Evolutionary conservation across 1,139 yeast genomes (phyloP).

Genomic region (Saccharomycopsis hybrid): DNA sequence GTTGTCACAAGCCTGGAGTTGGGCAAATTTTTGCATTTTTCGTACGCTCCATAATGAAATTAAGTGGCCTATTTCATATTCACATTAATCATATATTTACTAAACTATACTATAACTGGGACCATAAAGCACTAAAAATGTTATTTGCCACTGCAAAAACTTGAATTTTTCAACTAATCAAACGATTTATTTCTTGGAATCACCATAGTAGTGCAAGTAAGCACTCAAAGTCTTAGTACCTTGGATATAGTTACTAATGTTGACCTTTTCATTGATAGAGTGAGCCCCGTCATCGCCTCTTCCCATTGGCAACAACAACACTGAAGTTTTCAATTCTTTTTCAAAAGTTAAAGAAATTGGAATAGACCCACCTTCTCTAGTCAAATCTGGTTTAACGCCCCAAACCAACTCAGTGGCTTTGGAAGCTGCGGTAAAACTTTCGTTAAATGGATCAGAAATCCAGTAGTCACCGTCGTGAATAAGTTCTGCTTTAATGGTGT

Average conservation of each 20-base stretch:
- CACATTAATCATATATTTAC: no score
- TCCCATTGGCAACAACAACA: slow-evolving; percentile 90
- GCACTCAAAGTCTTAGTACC: slow-evolving; percentile 95
- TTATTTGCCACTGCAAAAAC: no score
- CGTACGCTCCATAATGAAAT: no score
- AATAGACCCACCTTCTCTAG: slow-evolving; percentile 98
- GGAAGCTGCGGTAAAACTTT: slow-evolving; percentile 88
- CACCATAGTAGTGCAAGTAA: slow-evolving; percentile 80
- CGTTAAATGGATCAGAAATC: slow-evolving; percentile 92
- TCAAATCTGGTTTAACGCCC: slow-evolving; percentile 91
- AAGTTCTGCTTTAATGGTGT: slow-evolving; percentile 63
- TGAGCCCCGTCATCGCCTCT: slow-evolving; percentile 99
- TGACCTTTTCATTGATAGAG: slow-evolving; percentile 91
- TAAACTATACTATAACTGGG: no score
- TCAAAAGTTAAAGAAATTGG: slow-evolving; percentile 94
- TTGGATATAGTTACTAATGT: slow-evolving; percentile 80
- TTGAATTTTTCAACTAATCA: no score
- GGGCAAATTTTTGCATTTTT: no score
- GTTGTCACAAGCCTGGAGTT: no score
- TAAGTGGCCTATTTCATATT: no score
- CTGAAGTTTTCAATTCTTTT: slow-evolving; percentile 76
- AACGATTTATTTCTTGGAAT: slow-evolving; percentile 1
- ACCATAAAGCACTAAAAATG: no score
- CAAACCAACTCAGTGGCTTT: slow-evolving; percentile 92
- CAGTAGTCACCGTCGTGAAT: slow-evolving; percentile 95